Evolutionary conservation across 805 yeast genomes (phyloP), one percentile per base, ranked within the genome.

Genomic region (Myxozyma geophila): DNA sequence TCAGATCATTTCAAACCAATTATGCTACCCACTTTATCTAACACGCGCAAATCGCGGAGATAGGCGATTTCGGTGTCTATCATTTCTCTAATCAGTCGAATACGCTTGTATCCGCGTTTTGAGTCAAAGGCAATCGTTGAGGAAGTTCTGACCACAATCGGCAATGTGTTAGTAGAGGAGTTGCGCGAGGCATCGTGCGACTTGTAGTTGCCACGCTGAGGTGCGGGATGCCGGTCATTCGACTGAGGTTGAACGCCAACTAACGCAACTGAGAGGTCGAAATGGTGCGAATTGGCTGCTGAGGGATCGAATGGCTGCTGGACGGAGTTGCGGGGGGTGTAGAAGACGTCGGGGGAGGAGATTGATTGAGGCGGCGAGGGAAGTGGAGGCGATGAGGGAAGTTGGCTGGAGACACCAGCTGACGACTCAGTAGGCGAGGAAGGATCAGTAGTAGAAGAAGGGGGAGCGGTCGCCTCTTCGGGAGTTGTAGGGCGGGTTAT

Each of bases 41-140:
- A 70, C 2, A 77, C 77, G 1, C 67, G 73, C 70, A 79, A 66
- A 60, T 79, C 81, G 15, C 70, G 70, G 9, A 76, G 71, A 60
- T 76, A 79, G n/a, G 68, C 68, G 15, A 71, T 63, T 60, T 79
- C 82, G 12, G 81, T 76, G 19, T 70, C 69, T 54, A 77, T 73
- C 7, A 79, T 71, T 62, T 79, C 81, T 9, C 76, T 70, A 39
- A 77, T 70, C 15, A 74, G 64, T 36, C 74, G 74, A 61, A 72
- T 70, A 40, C 74, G 70, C 47, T 57, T 68, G 46, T 62, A 56
- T 23, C 64, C 56, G 10, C 68, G 62, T 55, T 63, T 52, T 40
- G 64, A 70, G n/a, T 60, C 62, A n/a, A n/a, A n/a, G 19, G 44
- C 19, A 19, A 49, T 12, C 6, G 36, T 41, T 10, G 64, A 48